Evolutionary conservation across 306 rosid species (phyloP).

Genomic region (Glycine soja): DNA sequence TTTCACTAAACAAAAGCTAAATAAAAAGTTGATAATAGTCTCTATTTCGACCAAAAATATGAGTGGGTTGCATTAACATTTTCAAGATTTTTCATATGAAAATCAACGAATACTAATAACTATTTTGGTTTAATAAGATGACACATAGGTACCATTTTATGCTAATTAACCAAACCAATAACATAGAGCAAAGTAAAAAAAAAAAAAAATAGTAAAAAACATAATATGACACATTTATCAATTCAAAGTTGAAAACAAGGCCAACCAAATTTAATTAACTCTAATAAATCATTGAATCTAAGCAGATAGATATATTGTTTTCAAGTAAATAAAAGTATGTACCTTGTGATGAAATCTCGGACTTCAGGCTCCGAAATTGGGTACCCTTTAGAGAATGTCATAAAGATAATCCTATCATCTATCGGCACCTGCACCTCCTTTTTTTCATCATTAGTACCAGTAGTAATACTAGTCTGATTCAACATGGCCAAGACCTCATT

Average conservation of each 20-base stretch:
- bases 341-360: conserved; percentile 58
- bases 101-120: neutral
- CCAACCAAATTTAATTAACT: neutral
- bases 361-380: conserved; percentile 65
- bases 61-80: neutral
- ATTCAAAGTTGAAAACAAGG: too few species aligned
- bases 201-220: too few species aligned
- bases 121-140: neutral
- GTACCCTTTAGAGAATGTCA: conserved; percentile 75
- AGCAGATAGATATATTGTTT: neutral
- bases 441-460: neutral
- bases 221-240: neutral
- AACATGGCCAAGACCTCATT: conserved; percentile 25
- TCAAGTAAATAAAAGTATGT: neutral
- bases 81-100: neutral
- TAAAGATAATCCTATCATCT: conserved; percentile 66
- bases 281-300: neutral
- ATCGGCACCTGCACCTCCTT: conserved; percentile 30
- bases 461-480: neutral
- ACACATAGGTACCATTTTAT: neutral
- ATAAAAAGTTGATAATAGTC: too few species aligned
- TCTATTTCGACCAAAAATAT: too few species aligned
- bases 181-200: neutral
- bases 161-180: too few species aligned
- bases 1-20: too few species aligned